These are phyloP conservation scores for Tranzscheliella williamsii DNA, from an alignment of 1,284 basidiomycete genomes.

Conservation along the genomic window DNA sequence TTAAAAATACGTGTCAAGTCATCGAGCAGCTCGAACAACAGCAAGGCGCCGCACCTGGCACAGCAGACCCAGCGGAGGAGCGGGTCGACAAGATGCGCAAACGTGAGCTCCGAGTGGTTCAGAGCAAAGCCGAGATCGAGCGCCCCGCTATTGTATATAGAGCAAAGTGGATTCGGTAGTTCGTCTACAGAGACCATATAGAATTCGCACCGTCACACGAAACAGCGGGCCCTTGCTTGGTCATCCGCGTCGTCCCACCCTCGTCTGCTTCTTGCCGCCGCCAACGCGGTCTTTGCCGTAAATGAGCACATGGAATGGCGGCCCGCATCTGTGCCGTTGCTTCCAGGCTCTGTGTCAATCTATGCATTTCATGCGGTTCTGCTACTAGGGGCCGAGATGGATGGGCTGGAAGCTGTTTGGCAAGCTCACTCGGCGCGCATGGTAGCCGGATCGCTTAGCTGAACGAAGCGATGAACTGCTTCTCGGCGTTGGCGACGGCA, in stretches of 20 bases:
- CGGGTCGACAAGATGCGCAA: conserved; percentile 51
- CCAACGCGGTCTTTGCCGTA: too few relatives aligned
- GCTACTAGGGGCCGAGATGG: too few relatives aligned
- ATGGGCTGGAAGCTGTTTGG: too few relatives aligned
- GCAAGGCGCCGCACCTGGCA: background rate
- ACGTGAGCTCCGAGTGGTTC: conserved; percentile 53
- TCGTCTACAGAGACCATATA: too few relatives aligned
- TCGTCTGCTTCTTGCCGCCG: too few relatives aligned
- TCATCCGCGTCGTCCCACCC: too few relatives aligned
- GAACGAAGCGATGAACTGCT: conserved; percentile 50
- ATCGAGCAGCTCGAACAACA: conserved; percentile 28
- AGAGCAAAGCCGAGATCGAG: conserved; percentile 52
- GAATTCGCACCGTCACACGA: too few relatives aligned
- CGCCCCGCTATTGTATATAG: conserved; percentile 41
- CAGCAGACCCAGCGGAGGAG: conserved; percentile 28
- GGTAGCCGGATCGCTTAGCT: conserved; percentile 1
- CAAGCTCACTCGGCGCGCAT: background rate
- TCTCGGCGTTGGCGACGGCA: conserved; percentile 72
- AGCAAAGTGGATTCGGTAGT: conserved; percentile 47
- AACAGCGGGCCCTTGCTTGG: too few relatives aligned
- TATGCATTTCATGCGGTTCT: too few relatives aligned
- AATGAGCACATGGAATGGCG: too few relatives aligned
- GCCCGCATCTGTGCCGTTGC: too few relatives aligned
- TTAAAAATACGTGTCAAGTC: conserved; percentile 61
- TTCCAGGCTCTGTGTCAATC: too few relatives aligned